Conservation (phyloP, 2,329 filamentous ascomycete genomes). For the Zasmidium angulare region DNA sequence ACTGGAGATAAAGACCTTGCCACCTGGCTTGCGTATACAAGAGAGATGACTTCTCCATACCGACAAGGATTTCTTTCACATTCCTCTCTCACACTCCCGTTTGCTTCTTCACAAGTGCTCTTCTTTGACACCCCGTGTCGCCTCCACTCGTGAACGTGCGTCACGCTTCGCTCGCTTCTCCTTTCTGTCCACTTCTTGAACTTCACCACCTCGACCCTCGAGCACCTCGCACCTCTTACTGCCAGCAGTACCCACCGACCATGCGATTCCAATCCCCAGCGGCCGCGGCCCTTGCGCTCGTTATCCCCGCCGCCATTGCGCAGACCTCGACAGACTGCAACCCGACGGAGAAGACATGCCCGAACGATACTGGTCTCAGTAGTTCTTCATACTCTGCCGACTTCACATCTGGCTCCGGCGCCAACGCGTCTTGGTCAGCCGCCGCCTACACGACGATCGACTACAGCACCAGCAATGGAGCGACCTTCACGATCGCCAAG, state of each 20-base stretch:
- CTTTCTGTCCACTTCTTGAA: neutral
- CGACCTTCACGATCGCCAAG: constrained; percentile 69
- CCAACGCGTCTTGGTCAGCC: constrained; percentile 59
- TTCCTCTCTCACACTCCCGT: neutral
- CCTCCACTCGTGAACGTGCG: neutral
- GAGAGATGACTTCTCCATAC: neutral
- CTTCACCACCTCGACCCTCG: neutral
- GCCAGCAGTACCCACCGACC: constrained; percentile 7
- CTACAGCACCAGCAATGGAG: constrained; percentile 60
- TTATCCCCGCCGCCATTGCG: constrained; percentile 55
- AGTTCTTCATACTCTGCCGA: constrained; percentile 51
- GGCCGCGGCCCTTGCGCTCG: constrained; percentile 37
- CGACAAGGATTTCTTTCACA: neutral
- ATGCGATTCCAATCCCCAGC: constrained; percentile 35
- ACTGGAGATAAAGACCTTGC: neutral
- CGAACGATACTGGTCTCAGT: constrained; percentile 69
- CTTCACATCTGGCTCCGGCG: constrained; percentile 57
- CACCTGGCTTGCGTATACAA: neutral
- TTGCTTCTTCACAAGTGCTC: neutral
- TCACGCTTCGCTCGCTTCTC: neutral
- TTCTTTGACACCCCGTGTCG: neutral
- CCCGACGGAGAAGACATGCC: constrained; percentile 56
- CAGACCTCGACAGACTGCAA: constrained; percentile 53
- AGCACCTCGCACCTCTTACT: neutral
- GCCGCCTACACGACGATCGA: constrained; percentile 65